Evolutionary conservation across 805 yeast species (phyloP).

Genomic region (Kuraishia piskuri): DNA sequence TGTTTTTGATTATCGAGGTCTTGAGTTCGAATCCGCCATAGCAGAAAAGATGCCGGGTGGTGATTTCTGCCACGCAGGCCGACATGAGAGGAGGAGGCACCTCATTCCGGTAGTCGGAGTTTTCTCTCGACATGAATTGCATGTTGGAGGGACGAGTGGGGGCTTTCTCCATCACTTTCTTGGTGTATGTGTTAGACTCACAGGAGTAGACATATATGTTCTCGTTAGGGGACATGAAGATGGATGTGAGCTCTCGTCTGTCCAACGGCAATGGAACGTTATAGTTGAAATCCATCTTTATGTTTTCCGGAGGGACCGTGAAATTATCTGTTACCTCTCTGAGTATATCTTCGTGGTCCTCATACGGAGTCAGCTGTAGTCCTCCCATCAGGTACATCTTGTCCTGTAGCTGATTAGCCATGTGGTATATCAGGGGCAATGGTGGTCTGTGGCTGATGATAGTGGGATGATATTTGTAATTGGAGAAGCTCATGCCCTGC

Average conservation of each 20-base stretch:
- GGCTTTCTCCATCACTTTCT: constrained; percentile 10
- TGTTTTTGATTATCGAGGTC: constrained; percentile 21
- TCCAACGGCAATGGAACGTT: constrained; percentile 39
- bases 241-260: constrained; percentile 29
- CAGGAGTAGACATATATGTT: constrained; percentile 27
- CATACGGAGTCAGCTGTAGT: constrained; percentile 12
- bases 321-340: constrained; percentile 21
- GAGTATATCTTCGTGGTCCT: constrained; percentile 16
- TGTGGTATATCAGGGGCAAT: constrained; percentile 35
- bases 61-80: constrained; percentile 37
- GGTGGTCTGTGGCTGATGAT: constrained; percentile 29
- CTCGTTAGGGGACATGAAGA: constrained; percentile 30
- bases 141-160: constrained; percentile 22
- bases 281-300: constrained; percentile 20
- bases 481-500: constrained; percentile 7
- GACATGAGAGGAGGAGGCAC: constrained; percentile 47
- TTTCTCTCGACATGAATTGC: constrained; percentile 19
- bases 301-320: constrained; percentile 22
- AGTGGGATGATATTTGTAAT: constrained; percentile 21
- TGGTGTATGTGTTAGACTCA: constrained; percentile 25
- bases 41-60: constrained; percentile 48
- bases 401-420: constrained; percentile 28
- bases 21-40: constrained; percentile 61
- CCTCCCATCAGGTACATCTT: constrained; percentile 40
- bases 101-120: constrained; percentile 15